Base-by-base conservation (phyloP, 768 basidiomycete genomes). In the Phanerodontia chrysosporium region DNA sequence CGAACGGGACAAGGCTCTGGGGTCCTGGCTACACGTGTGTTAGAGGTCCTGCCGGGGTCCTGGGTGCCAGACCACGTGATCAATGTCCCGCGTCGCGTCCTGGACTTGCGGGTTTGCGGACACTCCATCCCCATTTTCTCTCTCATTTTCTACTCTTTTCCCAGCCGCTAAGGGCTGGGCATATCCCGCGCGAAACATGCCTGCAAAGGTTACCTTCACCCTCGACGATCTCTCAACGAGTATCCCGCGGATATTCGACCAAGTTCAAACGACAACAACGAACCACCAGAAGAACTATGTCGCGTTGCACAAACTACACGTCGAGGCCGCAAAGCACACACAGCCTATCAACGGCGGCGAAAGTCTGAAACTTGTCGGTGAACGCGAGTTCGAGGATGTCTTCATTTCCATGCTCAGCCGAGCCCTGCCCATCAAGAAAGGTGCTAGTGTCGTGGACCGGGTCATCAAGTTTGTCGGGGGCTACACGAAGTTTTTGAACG, bases 211-310 rank as follows among this genome's bases (percentile, higher is more conserved):
- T 0, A 56, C 60, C 2, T 66, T 66, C 22, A 59, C 68, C 35
- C 64, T 71, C 9, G 72, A 73, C 18, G 67, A 66, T 22, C 64
- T 73, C 42, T 49, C 69, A 12, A 60, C 64, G 1, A 66, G 69
- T 14, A 65, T 90, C 21, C 80, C 83, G 21, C 83, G 80, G 32
- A 90, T 94, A 45, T 91, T 95, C 61, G 84, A 89, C 28, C 90
- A 96, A 73, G 89, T 79, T 0, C 92, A 95, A 69, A 74, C 69
- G 7, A 83, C 87, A 0, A 72, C 78, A 14, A 85, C 90, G 9
- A 94, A 92, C 70, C 95, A 98, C 72, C 85, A 87, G 61, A 97
- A 97, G 78, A 96, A 97, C 73, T 76, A 87, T 52, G 86, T 92
- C 44, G 84, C 85, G 0, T 80, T 97, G 2, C 79, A 91, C 76